Evolutionary conservation across 352 stramenopile species (phyloP).

Genomic region (Halophytophthora polymorphica): DNA sequence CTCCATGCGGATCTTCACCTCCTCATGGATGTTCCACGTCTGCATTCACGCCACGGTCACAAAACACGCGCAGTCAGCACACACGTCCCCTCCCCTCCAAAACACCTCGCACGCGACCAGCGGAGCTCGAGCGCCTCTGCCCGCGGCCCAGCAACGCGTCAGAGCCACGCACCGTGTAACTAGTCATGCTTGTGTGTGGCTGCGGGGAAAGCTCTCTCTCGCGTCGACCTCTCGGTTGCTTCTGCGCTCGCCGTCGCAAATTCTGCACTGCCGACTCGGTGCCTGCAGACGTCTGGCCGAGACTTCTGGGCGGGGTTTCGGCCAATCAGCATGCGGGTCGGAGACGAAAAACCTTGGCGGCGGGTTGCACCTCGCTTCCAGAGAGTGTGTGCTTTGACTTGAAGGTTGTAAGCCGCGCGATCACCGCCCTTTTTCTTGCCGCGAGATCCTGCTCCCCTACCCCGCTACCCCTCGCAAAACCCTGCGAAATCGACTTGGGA

Average conservation of each 20-base stretch:
- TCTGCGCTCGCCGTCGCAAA: constrained; percentile 34
- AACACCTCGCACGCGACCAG: background rate
- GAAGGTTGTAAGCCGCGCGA: too few relatives aligned
- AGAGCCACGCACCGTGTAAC: constrained; percentile 35
- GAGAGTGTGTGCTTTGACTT: too few relatives aligned
- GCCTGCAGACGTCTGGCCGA: background rate
- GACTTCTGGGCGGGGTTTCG: constrained; percentile 5
- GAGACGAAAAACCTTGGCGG: background rate
- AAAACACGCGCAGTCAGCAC: background rate
- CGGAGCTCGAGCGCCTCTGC: background rate
- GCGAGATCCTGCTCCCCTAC: too few relatives aligned
- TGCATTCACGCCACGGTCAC: constrained; percentile 2
- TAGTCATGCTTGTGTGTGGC: constrained; percentile 16
- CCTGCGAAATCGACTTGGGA: too few relatives aligned
- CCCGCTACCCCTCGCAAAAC: too few relatives aligned
- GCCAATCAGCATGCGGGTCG: constrained; percentile 1
- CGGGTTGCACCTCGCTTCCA: too few relatives aligned
- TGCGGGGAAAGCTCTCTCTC: background rate
- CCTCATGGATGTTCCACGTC: constrained; percentile 87
- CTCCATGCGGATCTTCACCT: constrained; percentile 71
- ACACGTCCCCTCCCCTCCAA: too few relatives aligned
- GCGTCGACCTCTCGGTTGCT: constrained; percentile 3
- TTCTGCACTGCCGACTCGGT: constrained; percentile 33
- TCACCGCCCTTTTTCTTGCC: too few relatives aligned
- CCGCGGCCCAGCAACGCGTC: background rate